These are phyloP conservation scores for Cyclostephanos tholiformis DNA, from an alignment of 108 stramenopile species.

Conservation along the genomic window DNA sequence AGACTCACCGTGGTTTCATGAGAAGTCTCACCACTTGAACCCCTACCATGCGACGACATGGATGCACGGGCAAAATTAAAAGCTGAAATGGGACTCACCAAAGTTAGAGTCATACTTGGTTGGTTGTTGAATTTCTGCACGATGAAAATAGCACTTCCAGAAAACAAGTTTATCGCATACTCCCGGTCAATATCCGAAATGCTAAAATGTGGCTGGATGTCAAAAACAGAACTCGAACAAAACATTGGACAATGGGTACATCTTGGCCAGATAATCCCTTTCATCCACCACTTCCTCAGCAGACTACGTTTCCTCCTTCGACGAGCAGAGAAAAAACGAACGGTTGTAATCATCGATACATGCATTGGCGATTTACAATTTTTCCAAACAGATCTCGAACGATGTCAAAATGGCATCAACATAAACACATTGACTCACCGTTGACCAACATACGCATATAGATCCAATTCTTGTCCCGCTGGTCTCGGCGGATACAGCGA, in stretches of 20 bases:
- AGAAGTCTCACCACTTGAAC: neutral
- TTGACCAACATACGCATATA: neutral
- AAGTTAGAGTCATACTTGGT: neutral
- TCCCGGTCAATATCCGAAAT: neutral
- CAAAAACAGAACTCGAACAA: too few relatives aligned
- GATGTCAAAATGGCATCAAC: neutral
- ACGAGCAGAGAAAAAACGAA: too few relatives aligned
- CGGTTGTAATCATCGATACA: too few relatives aligned
- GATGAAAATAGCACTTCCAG: neutral
- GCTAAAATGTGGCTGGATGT: neutral
- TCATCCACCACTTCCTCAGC: slow-evolving; percentile 18
- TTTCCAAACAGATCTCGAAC: neutral
- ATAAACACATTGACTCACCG: slow-evolving; percentile 1
- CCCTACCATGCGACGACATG: neutral
- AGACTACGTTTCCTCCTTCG: neutral
- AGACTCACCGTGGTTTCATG: neutral
- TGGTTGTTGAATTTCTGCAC: neutral
- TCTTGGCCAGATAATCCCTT: neutral
- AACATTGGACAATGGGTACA: too few relatives aligned
- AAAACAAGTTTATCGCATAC: neutral
- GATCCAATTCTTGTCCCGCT: slow-evolving; percentile 18
- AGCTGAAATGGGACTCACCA: neutral
- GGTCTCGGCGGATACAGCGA: slow-evolving; percentile 9
- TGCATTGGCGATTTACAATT: neutral
- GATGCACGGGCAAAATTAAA: neutral